Conservation (phyloP, 129 eudicot species). For the Escallonia herrerae region DNA sequence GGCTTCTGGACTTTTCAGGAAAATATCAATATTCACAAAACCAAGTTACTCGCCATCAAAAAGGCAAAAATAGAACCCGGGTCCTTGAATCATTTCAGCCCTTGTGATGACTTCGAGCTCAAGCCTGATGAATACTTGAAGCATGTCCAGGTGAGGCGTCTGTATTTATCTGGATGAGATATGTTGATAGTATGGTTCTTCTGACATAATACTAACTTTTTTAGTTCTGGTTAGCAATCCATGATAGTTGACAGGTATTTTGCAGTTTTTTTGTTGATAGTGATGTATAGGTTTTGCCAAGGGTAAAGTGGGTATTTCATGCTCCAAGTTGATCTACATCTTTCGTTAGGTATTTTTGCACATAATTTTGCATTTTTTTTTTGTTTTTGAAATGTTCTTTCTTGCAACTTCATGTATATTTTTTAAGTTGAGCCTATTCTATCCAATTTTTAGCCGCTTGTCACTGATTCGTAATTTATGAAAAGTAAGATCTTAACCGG, state of each 20-base stretch:
- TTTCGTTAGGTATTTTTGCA: no score
- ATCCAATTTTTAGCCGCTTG: no score
- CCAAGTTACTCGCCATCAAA: conserved; percentile 13
- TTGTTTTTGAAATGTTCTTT: no score
- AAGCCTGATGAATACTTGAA: not conserved
- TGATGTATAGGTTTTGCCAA: not conserved
- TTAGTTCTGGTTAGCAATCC: not conserved
- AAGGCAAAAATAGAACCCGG: conserved; percentile 21
- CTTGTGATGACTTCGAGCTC: not conserved
- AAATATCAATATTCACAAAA: conserved; percentile 24
- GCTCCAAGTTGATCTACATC: no score
- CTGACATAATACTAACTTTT: not conserved
- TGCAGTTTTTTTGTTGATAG: no score
- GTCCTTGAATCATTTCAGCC: not conserved
- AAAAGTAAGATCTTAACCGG: no score
- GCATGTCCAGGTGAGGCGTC: not conserved
- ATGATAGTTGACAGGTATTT: conserved; percentile 10
- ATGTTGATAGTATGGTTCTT: not conserved
- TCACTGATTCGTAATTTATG: no score
- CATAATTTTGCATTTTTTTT: no score
- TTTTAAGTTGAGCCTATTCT: no score
- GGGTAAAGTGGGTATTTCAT: no score
- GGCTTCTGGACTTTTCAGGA: conserved; percentile 27
- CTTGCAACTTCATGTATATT: no score
- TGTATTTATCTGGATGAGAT: not conserved